Evolutionary conservation across 495 filamentous ascomycete species (phyloP), one percentile per base, ranked within the genome.

Genomic region (Annulohypoxylon maeteangense): DNA sequence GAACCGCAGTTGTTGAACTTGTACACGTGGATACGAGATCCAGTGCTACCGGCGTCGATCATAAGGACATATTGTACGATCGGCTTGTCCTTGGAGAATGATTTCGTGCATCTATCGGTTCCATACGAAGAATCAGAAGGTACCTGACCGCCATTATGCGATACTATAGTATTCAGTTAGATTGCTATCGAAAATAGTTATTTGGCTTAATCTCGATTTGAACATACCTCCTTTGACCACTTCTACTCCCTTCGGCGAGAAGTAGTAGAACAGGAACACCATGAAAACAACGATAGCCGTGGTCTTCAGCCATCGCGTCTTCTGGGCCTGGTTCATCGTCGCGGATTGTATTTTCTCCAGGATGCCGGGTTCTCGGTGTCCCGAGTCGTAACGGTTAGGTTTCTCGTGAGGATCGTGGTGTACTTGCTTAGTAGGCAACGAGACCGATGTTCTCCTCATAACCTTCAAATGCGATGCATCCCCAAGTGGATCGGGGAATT

Each of bases 41-140:
- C 95, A 42, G 95, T 97, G 81, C 94, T 98, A 61, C 95, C 95
- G 38, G 95, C 95, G 84, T 99, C 95, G 75, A 99, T 93, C 95
- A 99, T 98, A 71, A 97, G 87, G 63, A 93, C 95, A 85, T 98
- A 98, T 76, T 99, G 95, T 66, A 98, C 90, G 70, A 99, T 84
- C 25, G 96, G 96, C 82, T 97, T 99, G 45, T 91, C 89, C 32
- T 89, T 87, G 61, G 93, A 92, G 79, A 84, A 88, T 27, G 95
- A 92, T 76, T 89, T 92, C 51, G 89, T 88, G 86, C 95, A 99
- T 81, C 87, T 91, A 36, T 87, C 81, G 63, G 90, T 91, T 58
- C 86, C 85, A 44, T 86, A 82, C 0, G 88, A 84, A 0, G 86
- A 83, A 72, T 92, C 89, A 20, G 84, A 78, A 2, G 90, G 86